phyloP scores from a whole-genome alignment of 2,329 filamentous ascomycete genomes.

The Sporothrix variecibatus region DNA sequence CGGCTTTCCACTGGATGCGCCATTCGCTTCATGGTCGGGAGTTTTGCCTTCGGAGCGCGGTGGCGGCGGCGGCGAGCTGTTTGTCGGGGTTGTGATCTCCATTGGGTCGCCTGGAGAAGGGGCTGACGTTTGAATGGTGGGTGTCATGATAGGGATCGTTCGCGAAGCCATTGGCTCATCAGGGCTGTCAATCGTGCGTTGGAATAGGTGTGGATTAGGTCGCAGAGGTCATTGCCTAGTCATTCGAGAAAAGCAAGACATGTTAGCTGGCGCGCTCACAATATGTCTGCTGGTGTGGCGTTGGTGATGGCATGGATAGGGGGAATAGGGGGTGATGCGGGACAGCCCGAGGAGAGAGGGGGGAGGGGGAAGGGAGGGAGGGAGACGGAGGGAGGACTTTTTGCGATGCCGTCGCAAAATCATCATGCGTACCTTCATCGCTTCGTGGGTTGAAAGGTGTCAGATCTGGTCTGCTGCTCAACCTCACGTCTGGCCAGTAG shows the following conservation, averaged over 20 bases:
- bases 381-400: not conserved
- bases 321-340: not conserved
- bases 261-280: slow-evolving; percentile 14
- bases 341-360: not conserved
- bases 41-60: slow-evolving; percentile 42
- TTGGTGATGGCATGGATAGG: not conserved
- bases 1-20: slow-evolving; percentile 34
- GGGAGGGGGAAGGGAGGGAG: not conserved
- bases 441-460: not conserved
- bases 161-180: slow-evolving; percentile 53
- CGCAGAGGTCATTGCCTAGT: slow-evolving; percentile 51
- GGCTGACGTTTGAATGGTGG: slow-evolving; percentile 61
- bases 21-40: slow-evolving; percentile 40
- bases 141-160: slow-evolving; percentile 59
- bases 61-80: slow-evolving; percentile 47
- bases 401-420: not conserved
- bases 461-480: not conserved
- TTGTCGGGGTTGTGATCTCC: slow-evolving; percentile 60
- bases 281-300: not conserved
- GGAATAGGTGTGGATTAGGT: slow-evolving; percentile 53
- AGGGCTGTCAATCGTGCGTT: slow-evolving; percentile 43
- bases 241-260: not conserved
- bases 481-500: not conserved
- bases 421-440: slow-evolving; percentile 26
- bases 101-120: slow-evolving; percentile 61